Base-by-base conservation (phyloP, 179 eudicot genomes). In the Monotropa hypopitys region DNA sequence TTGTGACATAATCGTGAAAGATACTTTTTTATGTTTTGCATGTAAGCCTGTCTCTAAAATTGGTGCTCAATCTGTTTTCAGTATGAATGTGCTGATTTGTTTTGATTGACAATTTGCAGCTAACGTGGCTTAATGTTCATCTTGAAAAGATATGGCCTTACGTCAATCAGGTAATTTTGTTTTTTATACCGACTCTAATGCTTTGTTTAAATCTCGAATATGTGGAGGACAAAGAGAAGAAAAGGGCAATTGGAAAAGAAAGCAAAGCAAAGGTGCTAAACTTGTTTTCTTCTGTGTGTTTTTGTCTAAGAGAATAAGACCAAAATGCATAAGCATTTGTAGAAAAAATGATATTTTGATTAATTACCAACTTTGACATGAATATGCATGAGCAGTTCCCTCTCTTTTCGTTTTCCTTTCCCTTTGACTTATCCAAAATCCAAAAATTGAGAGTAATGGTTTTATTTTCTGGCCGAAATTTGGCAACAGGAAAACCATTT, bases 141-240 rank as follows among this genome's bases (percentile, higher is more conserved):
- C 79, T 94, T 57, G 88, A 85, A 0, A 94, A 92, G 80, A 85
- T 94, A 33, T 94, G 98, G 98, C 97, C 98, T 13, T 92, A 86
- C 78, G 84, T 94, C 38, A 76, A 92, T 85, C 87, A 94, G 91
- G 98, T 90, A 74, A 51, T 8, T 70, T 33, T 63, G 9, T 68
- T 21, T 43, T 73, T 70, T 32, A 9, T 66, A 28, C 11, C 76
- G 23, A 74, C 54, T 46, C 77, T 53, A 57, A 20, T 26, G 5
- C 65, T 59, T 3, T 26, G 6, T 26, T 59, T 59, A 33, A 26
- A 59, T 23, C 65, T 23, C 6, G 9, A 33, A 59, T 26, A 28
- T 9, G 13, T 11, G 28, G 28, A 21, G 11, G 21, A 11, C 28
- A 54, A 54, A 54, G 61, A 54, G n/a, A 54, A 21, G 28, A 21